These are phyloP conservation scores for Cladophialophora bantiana DNA, from an alignment of 2,329 filamentous ascomycete genomes.

Conservation along the genomic window DNA sequence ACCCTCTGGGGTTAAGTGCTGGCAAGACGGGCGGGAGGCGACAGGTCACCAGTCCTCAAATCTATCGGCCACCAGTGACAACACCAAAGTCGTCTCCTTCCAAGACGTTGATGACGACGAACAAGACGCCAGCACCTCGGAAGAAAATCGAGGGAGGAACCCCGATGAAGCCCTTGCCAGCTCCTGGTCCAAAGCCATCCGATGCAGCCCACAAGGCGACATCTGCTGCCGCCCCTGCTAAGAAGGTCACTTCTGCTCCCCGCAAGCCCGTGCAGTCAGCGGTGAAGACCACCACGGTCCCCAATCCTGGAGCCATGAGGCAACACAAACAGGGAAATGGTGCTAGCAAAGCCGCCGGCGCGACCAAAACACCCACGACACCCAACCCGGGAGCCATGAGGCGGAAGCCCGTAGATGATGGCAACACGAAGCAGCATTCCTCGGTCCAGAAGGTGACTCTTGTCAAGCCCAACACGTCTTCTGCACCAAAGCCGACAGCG, in stretches of 20 bases:
- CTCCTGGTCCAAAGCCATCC: conserved; percentile 13
- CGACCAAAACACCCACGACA: conserved; percentile 3
- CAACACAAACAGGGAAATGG: conserved; percentile 1
- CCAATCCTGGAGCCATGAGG: conserved; percentile 34
- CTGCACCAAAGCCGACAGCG: conserved; percentile 8
- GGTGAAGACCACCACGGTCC: conserved; percentile 16
- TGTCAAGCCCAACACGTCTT: conserved; percentile 7
- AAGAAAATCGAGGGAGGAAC: conserved; percentile 35
- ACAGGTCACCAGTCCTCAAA: conserved; percentile 34
- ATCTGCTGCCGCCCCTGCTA: conserved; percentile 24
- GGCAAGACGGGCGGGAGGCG: conserved; percentile 35
- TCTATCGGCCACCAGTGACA: conserved; percentile 32
- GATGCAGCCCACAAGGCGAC: conserved; percentile 20
- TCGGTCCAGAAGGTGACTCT: conserved; percentile 16
- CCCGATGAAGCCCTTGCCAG: conserved; percentile 34
- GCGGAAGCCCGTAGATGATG: conserved; percentile 23
- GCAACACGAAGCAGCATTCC: conserved; percentile 26
- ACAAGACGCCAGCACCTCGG: conserved; percentile 32
- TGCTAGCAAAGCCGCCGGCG: conserved; percentile 12
- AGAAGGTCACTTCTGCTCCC: conserved; percentile 18
- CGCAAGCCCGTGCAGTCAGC: conserved; percentile 20
- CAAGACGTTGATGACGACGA: conserved; percentile 36
- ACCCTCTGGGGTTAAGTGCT: conserved; percentile 42
- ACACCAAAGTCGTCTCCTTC: conserved; percentile 40
- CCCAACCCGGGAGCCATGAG: conserved; percentile 36